These are phyloP conservation scores for Petunia axillaris DNA, from an alignment of 257 asterid genomes.

Conservation along the genomic window DNA sequence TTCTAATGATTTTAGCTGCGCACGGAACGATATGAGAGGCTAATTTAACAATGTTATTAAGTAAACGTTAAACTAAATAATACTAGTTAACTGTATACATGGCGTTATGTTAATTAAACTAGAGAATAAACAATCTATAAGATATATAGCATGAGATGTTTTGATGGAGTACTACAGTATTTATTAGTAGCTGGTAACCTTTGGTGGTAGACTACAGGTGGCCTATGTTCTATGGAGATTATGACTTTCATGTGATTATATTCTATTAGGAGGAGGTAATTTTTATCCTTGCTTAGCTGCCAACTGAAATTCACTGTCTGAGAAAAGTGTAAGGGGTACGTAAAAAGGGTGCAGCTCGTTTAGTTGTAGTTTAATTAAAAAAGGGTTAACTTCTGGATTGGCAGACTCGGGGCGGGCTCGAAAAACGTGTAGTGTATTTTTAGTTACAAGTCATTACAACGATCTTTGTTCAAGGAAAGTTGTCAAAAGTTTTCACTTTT, in stretches of 20 bases:
- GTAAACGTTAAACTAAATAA: too few species aligned
- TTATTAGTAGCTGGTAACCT: too few species aligned
- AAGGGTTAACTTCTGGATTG: not conserved
- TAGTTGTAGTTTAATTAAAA: not conserved
- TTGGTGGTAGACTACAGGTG: too few species aligned
- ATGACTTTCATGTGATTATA: too few species aligned
- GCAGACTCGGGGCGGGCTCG: conserved; percentile 9
- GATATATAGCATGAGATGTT: not conserved
- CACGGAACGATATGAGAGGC: not conserved
- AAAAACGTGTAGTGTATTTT: not conserved
- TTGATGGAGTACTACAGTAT: not conserved
- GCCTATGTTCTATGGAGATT: too few species aligned
- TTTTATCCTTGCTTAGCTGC: not conserved
- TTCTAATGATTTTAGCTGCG: not conserved
- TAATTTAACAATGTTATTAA: not conserved
- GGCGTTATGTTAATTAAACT: not conserved
- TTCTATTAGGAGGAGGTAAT: not conserved
- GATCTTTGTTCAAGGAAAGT: not conserved
- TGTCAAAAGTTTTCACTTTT: not conserved
- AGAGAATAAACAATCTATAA: not conserved
- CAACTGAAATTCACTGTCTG: not conserved
- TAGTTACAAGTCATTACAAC: not conserved
- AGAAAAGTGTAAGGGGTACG: not conserved
- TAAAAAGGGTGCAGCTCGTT: not conserved
- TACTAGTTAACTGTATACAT: not conserved